Percentiles rank a stretch among this genome's conserved stretches.
Evolutionary conservation across 371 early-diverging fungal genomes (phyloP).

Genomic region (Conidiobolus incongruus): DNA sequence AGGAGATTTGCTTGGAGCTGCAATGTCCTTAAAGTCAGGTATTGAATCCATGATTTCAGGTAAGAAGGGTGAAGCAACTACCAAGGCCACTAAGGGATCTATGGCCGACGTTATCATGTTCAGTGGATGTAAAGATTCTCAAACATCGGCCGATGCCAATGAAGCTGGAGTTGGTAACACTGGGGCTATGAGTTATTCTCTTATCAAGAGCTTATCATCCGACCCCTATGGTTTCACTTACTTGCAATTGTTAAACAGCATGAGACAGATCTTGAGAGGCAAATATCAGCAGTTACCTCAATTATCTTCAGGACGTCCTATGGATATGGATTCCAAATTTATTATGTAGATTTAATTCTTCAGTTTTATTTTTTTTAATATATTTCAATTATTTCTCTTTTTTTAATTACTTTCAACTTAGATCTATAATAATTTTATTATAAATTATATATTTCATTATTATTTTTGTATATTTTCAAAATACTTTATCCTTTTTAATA

Average conservation of each 20-base stretch:
- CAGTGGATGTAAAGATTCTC: slow-evolving; percentile 36
- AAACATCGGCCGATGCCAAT: slow-evolving; percentile 62
- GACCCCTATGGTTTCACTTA: slow-evolving; percentile 17
- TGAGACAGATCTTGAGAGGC: slow-evolving; percentile 23
- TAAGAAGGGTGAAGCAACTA: neutral
- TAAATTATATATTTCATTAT: too few relatives aligned
- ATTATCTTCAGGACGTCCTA: slow-evolving; percentile 28
- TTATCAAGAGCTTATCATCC: neutral
- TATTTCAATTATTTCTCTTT: too few relatives aligned
- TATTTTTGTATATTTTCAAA: too few relatives aligned
- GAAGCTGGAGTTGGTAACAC: slow-evolving; percentile 28
- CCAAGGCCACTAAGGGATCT: slow-evolving; percentile 15
- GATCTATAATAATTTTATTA: too few relatives aligned
- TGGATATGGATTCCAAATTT: slow-evolving; percentile 20
- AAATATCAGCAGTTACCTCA: slow-evolving; percentile 47
- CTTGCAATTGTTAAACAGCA: slow-evolving; percentile 25
- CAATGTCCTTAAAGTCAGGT: neutral
- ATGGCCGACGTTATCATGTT: slow-evolving; percentile 70
- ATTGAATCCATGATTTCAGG: neutral
- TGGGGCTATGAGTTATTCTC: slow-evolving; percentile 47
- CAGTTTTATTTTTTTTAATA: too few relatives aligned
- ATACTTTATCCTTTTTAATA: too few relatives aligned
- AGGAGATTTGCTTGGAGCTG: slow-evolving; percentile 11
- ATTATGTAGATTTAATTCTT: too few relatives aligned
- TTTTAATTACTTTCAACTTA: too few relatives aligned